These are phyloP conservation scores for Geoglossum cookeanum DNA, from an alignment of 2,329 filamentous ascomycete species.

Conservation along the genomic window DNA sequence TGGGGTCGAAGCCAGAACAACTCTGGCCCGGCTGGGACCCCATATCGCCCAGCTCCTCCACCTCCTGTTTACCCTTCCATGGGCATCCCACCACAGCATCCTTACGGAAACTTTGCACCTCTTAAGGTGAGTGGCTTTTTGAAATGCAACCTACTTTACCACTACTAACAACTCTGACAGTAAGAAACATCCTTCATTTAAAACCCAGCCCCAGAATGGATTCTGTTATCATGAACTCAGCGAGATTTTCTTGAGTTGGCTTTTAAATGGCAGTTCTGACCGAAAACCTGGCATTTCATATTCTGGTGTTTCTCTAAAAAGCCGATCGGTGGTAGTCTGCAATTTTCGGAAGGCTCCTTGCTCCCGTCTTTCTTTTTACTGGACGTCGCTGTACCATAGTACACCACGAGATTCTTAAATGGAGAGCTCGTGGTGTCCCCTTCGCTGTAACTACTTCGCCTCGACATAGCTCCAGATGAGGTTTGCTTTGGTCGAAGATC, in stretches of 20 bases:
- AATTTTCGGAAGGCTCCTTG: background rate
- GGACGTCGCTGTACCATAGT: background rate
- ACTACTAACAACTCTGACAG: background rate
- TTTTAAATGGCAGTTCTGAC: slow-evolving; percentile 1
- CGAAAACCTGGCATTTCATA: background rate
- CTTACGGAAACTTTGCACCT: slow-evolving; percentile 45
- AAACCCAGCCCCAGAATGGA: background rate
- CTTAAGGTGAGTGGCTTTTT: slow-evolving; percentile 30
- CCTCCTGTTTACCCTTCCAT: slow-evolving; percentile 54
- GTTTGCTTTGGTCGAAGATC: background rate
- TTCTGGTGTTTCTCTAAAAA: background rate
- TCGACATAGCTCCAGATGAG: background rate
- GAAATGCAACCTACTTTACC: too few species aligned
- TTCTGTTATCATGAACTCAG: background rate
- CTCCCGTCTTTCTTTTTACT: background rate
- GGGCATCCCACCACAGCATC: slow-evolving; percentile 45
- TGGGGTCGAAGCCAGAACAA: slow-evolving; percentile 99
- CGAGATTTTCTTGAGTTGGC: slow-evolving; percentile 1
- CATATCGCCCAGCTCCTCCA: slow-evolving; percentile 82
- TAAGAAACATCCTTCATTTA: slow-evolving; percentile 2
- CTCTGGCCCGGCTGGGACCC: slow-evolving; percentile 85
- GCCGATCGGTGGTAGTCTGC: background rate
- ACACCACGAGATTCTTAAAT: background rate
- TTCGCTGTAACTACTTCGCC: slow-evolving; percentile 2
- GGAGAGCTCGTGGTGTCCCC: background rate